A percentile compares a stretch with the other conserved stretches of the same genome.
These are phyloP conservation scores for Amphicarpaea edgeworthii DNA, from an alignment of 306 rosid genomes.

Conservation along the genomic window DNA sequence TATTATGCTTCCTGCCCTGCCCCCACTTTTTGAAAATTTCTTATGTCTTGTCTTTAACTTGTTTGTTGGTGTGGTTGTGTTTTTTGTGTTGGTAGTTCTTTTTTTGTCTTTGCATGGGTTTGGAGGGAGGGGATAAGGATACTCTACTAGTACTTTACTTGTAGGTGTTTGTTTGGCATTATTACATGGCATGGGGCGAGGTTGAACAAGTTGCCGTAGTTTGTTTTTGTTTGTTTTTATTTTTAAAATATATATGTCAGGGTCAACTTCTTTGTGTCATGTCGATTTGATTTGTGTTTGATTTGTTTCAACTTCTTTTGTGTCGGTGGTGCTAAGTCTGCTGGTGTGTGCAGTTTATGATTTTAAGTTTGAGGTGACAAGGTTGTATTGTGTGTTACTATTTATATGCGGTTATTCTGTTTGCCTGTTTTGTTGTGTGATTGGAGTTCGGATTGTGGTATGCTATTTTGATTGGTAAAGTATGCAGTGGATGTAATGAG, in stretches of 20 bases:
- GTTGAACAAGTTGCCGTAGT: neutral
- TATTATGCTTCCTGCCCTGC: neutral
- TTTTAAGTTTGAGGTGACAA: conserved; percentile 25
- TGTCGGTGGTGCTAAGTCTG: conserved; percentile 27
- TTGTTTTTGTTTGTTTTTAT: conserved; percentile 5
- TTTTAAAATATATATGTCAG: neutral
- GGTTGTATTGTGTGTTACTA: conserved; percentile 6
- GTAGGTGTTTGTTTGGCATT: conserved; percentile 33
- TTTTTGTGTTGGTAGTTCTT: conserved; percentile 1
- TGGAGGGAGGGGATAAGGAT: neutral
- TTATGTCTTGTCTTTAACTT: neutral
- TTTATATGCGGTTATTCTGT: conserved; percentile 11
- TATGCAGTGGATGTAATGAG: conserved; percentile 6
- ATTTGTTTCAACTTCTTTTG: neutral
- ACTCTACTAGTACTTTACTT: neutral
- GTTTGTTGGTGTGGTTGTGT: neutral
- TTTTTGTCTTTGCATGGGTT: conserved; percentile 30
- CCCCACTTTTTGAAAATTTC: neutral
- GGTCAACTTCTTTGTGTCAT: conserved; percentile 5
- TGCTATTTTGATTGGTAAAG: neutral
- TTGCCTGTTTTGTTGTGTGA: neutral
- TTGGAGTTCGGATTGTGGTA: conserved; percentile 15
- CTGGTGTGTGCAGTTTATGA: neutral
- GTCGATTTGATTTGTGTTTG: conserved; percentile 1
- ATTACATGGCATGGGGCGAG: conserved; percentile 21